A percentile compares a stretch with the other conserved stretches of the same genome.
These are phyloP conservation scores for Cyberlindnera japonica DNA, from an alignment of 805 yeast genomes.

Conservation along the genomic window DNA sequence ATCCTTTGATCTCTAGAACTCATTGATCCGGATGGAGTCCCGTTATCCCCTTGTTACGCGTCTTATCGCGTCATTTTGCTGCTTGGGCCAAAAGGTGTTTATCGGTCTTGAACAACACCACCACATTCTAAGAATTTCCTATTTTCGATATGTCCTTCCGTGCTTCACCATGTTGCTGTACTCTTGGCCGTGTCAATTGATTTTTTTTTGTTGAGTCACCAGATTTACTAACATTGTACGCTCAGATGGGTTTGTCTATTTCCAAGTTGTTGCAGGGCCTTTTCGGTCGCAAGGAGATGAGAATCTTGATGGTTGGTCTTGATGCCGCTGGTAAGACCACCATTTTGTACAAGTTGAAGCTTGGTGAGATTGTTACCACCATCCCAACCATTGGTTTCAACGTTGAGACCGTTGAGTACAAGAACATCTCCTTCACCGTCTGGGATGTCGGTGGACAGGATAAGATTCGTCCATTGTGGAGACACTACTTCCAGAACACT, in stretches of 20 bases:
- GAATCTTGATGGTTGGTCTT: slow-evolving; percentile 96
- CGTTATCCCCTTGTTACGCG: slow-evolving; percentile 2
- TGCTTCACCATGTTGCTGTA: too few species aligned
- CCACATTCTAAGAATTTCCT: neutral
- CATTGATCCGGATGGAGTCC: neutral
- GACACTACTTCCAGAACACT: slow-evolving; percentile 98
- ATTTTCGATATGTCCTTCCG: too few species aligned
- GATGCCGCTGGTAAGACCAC: slow-evolving; percentile 99
- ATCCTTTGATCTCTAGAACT: too few species aligned
- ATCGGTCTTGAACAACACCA: neutral
- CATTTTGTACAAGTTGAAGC: slow-evolving; percentile 87
- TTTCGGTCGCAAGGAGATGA: slow-evolving; percentile 96
- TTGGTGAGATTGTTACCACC: slow-evolving; percentile 94
- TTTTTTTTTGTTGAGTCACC: neutral
- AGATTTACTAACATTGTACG: slow-evolving; percentile 4
- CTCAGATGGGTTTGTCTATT: slow-evolving; percentile 87
- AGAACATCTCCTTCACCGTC: slow-evolving; percentile 93
- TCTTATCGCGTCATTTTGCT: slow-evolving; percentile 6
- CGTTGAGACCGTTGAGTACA: slow-evolving; percentile 96
- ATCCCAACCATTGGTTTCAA: slow-evolving; percentile 97
- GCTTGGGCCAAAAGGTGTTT: neutral
- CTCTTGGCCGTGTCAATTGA: neutral
- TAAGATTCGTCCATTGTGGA: slow-evolving; percentile 97
- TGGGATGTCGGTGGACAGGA: slow-evolving; percentile 99
- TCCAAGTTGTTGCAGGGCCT: slow-evolving; percentile 93